phyloP scores from a whole-genome alignment of 108 stramenopile genomes.

The Bacterosira constricta region DNA sequence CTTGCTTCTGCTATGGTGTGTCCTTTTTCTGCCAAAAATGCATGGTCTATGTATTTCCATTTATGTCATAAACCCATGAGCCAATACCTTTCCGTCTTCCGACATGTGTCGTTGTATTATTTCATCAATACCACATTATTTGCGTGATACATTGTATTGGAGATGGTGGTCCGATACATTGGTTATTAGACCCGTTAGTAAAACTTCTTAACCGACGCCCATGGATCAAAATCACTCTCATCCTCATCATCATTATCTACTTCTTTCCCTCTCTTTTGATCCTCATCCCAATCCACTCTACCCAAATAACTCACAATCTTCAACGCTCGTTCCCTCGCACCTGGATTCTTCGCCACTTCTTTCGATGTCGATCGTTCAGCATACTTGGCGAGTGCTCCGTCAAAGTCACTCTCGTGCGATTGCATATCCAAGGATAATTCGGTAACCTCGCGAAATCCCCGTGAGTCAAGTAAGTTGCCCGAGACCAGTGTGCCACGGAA shows the following conservation, averaged over 20 bases:
- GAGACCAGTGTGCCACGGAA: constrained; percentile 79
- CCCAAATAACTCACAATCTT: constrained; percentile 75
- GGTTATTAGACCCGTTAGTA: constrained; percentile 10
- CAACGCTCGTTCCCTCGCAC: constrained; percentile 71
- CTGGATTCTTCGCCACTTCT: constrained; percentile 47
- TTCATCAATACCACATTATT: too few species aligned
- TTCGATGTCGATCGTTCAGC: constrained; percentile 55
- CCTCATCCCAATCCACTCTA: constrained; percentile 56
- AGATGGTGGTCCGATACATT: background rate
- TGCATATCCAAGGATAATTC: constrained; percentile 73
- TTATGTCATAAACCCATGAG: too few species aligned
- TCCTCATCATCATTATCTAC: constrained; percentile 25
- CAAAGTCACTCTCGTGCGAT: constrained; percentile 71
- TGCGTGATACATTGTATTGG: too few species aligned
- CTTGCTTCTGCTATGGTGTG: too few species aligned
- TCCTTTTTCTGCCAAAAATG: too few species aligned
- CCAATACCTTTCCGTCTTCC: too few species aligned
- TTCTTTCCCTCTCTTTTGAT: constrained; percentile 15
- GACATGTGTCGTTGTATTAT: too few species aligned
- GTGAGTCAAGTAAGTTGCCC: constrained; percentile 60
- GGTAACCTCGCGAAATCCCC: constrained; percentile 75
- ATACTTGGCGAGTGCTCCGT: constrained; percentile 64
- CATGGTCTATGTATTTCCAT: too few species aligned
- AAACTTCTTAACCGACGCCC: constrained; percentile 60
- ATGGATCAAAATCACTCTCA: constrained; percentile 70